Percentiles rank a stretch among this genome's conserved stretches.
Conservation (phyloP, 2,329 filamentous ascomycete genomes). For the Cyclaneusma minus region DNA sequence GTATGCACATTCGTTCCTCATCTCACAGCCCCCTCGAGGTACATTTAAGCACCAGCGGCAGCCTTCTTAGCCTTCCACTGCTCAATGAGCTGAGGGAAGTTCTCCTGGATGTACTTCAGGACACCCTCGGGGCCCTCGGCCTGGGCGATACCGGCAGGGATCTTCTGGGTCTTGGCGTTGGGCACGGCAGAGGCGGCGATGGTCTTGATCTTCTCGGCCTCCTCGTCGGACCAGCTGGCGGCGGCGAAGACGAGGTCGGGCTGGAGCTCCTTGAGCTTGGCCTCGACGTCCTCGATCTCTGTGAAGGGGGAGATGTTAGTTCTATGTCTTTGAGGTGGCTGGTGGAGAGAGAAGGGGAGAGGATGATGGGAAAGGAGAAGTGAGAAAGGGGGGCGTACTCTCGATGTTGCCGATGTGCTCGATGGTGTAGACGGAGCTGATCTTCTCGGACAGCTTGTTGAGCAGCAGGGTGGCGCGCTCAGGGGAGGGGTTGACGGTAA, state of each 20-base stretch:
- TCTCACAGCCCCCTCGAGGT: too few relatives aligned
- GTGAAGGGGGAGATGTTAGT: constrained; percentile 1
- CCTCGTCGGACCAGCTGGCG: constrained; percentile 33
- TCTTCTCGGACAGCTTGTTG: constrained; percentile 40
- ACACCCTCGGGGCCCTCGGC: constrained; percentile 36
- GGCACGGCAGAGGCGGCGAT: constrained; percentile 28
- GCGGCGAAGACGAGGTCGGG: constrained; percentile 46
- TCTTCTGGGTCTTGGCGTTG: constrained; percentile 32
- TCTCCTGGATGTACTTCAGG: constrained; percentile 32
- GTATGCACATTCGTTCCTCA: too few relatives aligned
- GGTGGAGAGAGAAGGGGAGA: not conserved
- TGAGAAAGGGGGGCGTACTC: constrained; percentile 24
- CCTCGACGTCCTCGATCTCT: constrained; percentile 39
- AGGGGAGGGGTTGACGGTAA: constrained; percentile 54
- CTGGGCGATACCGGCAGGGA: constrained; percentile 37
- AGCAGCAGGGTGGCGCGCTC: constrained; percentile 47
- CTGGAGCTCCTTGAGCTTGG: constrained; percentile 32
- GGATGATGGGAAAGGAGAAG: not conserved
- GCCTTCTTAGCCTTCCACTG: too few relatives aligned
- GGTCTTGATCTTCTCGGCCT: constrained; percentile 27
- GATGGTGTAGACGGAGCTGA: constrained; percentile 50
- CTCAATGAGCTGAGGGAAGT: too few relatives aligned
- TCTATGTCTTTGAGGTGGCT: constrained; percentile 1
- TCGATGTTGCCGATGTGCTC: constrained; percentile 45
- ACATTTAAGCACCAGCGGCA: too few relatives aligned